Evolutionary conservation across 2,329 filamentous ascomycete genomes (phyloP), one percentile per base, ranked within the genome.

Genomic region (Colletotrichum trifolii): DNA sequence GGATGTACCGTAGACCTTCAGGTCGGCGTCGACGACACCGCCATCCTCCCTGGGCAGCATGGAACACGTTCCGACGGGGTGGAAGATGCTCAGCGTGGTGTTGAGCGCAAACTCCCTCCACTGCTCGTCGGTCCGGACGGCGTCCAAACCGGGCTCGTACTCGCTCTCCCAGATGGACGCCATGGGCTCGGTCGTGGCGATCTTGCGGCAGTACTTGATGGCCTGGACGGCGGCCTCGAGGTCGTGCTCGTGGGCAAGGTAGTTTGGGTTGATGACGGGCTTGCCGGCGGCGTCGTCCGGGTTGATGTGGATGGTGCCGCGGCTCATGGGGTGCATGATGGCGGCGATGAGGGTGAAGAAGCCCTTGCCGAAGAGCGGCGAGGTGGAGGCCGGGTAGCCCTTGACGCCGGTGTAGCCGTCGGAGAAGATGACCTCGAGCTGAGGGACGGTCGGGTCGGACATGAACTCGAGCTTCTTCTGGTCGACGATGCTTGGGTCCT

Each of bases 1-100:
- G 40, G 77, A 77, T 7, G 83, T 74, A 0, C 83, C 83, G 58
- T 85, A 80, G 0, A 86, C 83, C 53, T 75, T 78, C 2, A 86
- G 73, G 17, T 70, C 65, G 9, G 73, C 60, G 54, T 81, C 77
- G 0, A 84, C 82, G 1, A 84, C 81, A 42, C 82, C 82, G 1
- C 80, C 82, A 8, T 81, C 74, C 9, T 75, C 72, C 43, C 73
- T 73, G 1, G 81, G 81, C 49, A 83, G 74, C 82, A 85, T 84
- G 4, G 81, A 74, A 54, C 78, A 76, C 1, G 82, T 83, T 1
- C 83, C 81, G 8, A 72, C 73, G 0, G 80, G 79, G 67, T 84
- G 82, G 56, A 76, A 82, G 70, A 70, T 69, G 43, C 65, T 69
- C 33, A 69, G 45, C 10, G 67, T 66, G 8, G 63, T 69, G 17